Evolutionary conservation across 192 early-diverging fungal species (phyloP), one percentile per base, ranked within the genome.

Genomic region (Entrophospora sp.): DNA sequence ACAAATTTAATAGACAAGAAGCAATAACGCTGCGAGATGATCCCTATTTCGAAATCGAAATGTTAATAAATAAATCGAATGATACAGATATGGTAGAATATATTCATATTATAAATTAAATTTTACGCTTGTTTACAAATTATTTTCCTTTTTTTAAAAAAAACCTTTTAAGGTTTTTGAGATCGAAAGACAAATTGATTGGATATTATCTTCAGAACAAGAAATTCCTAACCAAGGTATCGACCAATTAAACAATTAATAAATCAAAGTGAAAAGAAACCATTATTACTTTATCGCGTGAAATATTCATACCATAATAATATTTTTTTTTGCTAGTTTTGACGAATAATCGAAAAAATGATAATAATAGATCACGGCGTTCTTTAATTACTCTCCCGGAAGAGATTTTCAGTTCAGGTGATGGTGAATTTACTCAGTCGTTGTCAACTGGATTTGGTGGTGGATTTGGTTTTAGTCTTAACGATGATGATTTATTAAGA

Each of bases 21-120:
- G 35, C 64, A 5, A 66, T 66, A 14, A 66, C 64, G 2, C 30
- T 66, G 9, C 35, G 27, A 6, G 64, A 66, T 53, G 64, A 66
- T 53, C 64, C 64, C 22, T 40, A 37, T 27, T 66, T 66, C 37
- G 35, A 49, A 40, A 55, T 66, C 18, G 64, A 66, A 28, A 42
- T 66, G 27, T 38, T 12, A 16, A 18, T 66, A 12, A 20, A 22
- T 12, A 45, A 8, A 14, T 2, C 27, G 6, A 27, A 32, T 14
- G 64, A 38, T 18, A 40, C 20, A 28, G 30, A 13, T 18, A 30
- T 66, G 49, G 51, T 55, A 66, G 40, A 34, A 4, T 9, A 36
- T 65, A 37, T n/a, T 53, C 20, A 3, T 6, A 13, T 28, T 30
- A 44, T 62, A 1, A 45, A 1, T 34, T 24, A 27, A 6, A 56